Evolutionary conservation across 2,329 filamentous ascomycete genomes (phyloP).

Genomic region (Talaromyces pinophilus): DNA sequence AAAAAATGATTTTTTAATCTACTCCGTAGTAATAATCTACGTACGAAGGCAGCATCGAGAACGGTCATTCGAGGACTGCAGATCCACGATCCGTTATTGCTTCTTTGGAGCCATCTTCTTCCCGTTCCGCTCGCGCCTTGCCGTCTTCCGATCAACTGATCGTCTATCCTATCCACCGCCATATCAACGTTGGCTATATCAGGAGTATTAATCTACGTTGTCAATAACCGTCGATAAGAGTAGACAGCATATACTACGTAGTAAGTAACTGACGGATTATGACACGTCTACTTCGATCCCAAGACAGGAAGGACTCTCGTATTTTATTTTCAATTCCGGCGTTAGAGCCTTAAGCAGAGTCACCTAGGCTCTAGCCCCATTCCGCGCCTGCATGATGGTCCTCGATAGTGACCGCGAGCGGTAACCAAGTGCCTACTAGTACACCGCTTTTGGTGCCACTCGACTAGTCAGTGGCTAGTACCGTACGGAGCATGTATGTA

Average conservation of each 20-base stretch:
- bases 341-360: not conserved
- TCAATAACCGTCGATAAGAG: not conserved
- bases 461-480: slow-evolving; percentile 3
- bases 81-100: slow-evolving; percentile 20
- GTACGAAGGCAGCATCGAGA: not conserved
- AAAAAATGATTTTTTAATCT: not conserved
- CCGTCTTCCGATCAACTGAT: slow-evolving; percentile 15
- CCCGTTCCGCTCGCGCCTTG: slow-evolving; percentile 20
- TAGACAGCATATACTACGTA: not conserved
- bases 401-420: slow-evolving; percentile 14
- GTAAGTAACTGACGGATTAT: not conserved
- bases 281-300: not conserved
- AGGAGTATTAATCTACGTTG: not conserved
- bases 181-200: not conserved
- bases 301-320: not conserved
- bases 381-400: slow-evolving; percentile 21
- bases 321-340: slow-evolving; percentile 3
- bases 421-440: slow-evolving; percentile 13
- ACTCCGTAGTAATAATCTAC: not conserved
- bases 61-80: slow-evolving; percentile 19
- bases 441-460: slow-evolving; percentile 20
- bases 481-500: slow-evolving; percentile 13
- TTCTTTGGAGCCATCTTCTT: slow-evolving; percentile 17
- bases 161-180: slow-evolving; percentile 9
- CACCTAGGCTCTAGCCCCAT: not conserved